Evolutionary conservation across 176 grass and related monocot genomes (phyloP), one percentile per base, ranked within the genome.

Genomic region (Oryza coarctata): DNA sequence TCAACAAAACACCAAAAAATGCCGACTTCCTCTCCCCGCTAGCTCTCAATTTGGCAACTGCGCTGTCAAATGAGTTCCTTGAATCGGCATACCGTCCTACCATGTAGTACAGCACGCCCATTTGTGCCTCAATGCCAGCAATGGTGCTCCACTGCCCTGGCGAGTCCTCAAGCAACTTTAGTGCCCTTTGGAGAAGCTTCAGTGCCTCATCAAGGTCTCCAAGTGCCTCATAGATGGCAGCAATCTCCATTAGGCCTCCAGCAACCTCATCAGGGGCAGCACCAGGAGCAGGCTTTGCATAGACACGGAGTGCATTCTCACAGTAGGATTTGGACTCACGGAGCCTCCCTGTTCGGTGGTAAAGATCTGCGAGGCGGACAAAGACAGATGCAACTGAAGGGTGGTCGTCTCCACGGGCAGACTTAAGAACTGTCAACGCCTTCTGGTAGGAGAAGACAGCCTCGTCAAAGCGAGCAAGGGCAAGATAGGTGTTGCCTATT

Each of bases 401-500:
- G 40, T 99, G 93, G 66, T 89, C 86, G 5, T 96, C 97, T 0
- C 97, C 93, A 9, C 89, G 84, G 4, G 93, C 74, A 15, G 97
- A 94, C 71, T 99, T 99, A 80, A 99, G 86, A 5, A 99, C 93
- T 0, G 93, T 99, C 68, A 99, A 41, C 0, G 97, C 90, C 86
- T 99, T 99, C 87, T 99, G 97, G 86, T 99, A 99, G 20, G 97
- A 99, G 91, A 99, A 99, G 80, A 99, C 93, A 12, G 97, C 83
- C 87, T 99, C 97, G 11, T 99, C 97, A 9, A 99, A 99, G 7
- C 97, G 93, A 17, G 83, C 97, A 0, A 99, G 91, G n/a, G 93
- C 83, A 1, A 99, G 89, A 38, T 99, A 96, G 14, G 93, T 91
- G 87, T 92, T 91, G 49, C 97, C 97, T 68, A 99, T 96, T 3